phyloP scores from a whole-genome alignment of 202 grass and related monocot genomes.

The Zizania palustris region DNA sequence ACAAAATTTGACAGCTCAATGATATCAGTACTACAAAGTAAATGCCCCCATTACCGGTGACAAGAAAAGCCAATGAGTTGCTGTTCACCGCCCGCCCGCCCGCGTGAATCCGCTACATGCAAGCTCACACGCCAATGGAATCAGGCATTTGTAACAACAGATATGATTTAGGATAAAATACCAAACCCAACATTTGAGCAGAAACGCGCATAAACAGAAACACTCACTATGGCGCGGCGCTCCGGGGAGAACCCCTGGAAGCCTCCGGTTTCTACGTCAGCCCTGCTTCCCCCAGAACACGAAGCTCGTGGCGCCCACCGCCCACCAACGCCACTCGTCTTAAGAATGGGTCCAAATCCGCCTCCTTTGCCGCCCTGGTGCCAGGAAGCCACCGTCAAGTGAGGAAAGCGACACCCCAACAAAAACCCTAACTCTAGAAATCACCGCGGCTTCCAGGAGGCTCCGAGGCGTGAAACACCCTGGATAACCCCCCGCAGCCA shows the following conservation, averaged over 20 bases:
- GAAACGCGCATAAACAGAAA: conserved; percentile 11
- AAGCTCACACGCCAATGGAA: conserved; percentile 19
- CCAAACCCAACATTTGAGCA: conserved; percentile 28
- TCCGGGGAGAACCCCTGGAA: conserved; percentile 70
- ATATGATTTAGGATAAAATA: conserved; percentile 6
- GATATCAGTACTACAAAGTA: background rate
- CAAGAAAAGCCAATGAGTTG: conserved; percentile 89
- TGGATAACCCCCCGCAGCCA: conserved; percentile 42
- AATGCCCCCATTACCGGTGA: conserved; percentile 66
- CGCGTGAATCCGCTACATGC: conserved; percentile 66
- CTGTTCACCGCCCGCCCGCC: conserved; percentile 68
- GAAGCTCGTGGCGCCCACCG: conserved; percentile 69
- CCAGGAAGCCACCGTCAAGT: conserved; percentile 29
- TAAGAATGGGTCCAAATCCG: conserved; percentile 35
- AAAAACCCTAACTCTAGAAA: conserved; percentile 52
- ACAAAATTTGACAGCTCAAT: background rate
- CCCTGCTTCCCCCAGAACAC: conserved; percentile 81
- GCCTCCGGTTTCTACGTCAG: conserved; percentile 61
- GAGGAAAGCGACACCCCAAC: conserved; percentile 63
- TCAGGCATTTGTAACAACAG: conserved; percentile 28
- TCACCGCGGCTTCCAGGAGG: conserved; percentile 31
- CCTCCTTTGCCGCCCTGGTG: conserved; percentile 31
- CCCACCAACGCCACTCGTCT: background rate
- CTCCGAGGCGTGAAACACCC: conserved; percentile 10
- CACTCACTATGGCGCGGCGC: conserved; percentile 68